These are phyloP conservation scores for Nicotiana tomentosiformis DNA, from an alignment of 257 asterid genomes.

Conservation along the genomic window DNA sequence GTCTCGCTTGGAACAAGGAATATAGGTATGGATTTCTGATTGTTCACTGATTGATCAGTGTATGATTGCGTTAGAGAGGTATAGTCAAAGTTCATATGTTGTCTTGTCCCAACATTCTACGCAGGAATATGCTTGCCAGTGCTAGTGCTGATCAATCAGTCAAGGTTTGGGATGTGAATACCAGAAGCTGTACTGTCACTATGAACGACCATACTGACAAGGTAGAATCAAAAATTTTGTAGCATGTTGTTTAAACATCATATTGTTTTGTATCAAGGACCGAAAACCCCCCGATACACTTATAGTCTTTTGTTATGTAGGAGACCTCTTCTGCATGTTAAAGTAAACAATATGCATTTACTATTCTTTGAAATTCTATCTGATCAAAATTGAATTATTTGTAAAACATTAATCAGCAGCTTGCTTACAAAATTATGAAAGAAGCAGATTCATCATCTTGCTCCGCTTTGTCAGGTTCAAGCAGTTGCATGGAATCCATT, in stretches of 20 bases:
- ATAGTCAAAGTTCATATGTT: background rate
- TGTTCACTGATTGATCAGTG: background rate
- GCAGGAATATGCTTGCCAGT: constrained; percentile 87
- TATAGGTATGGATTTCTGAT: constrained; percentile 42
- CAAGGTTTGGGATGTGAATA: constrained; percentile 82
- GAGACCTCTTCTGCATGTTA: background rate
- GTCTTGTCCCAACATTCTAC: constrained; percentile 8
- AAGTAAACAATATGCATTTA: background rate
- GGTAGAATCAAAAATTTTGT: constrained; percentile 30
- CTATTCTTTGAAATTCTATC: background rate
- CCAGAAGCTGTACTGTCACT: constrained; percentile 62
- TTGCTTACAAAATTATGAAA: background rate
- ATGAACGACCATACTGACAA: constrained; percentile 82
- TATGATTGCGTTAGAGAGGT: background rate
- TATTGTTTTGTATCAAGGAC: background rate
- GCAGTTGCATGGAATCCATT: constrained; percentile 83
- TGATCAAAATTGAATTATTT: background rate
- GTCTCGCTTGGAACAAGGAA: constrained; percentile 95
- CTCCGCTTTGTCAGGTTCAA: constrained; percentile 58
- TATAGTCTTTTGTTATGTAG: background rate
- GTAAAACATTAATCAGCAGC: background rate
- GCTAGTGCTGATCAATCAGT: constrained; percentile 90
- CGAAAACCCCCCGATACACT: no score
- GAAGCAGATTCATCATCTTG: background rate
- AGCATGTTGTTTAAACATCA: background rate